A percentile compares a stretch with the other conserved stretches of the same genome.
Conservation (phyloP, 2,329 filamentous ascomycete genomes). For the Verticillium tricorpus region DNA sequence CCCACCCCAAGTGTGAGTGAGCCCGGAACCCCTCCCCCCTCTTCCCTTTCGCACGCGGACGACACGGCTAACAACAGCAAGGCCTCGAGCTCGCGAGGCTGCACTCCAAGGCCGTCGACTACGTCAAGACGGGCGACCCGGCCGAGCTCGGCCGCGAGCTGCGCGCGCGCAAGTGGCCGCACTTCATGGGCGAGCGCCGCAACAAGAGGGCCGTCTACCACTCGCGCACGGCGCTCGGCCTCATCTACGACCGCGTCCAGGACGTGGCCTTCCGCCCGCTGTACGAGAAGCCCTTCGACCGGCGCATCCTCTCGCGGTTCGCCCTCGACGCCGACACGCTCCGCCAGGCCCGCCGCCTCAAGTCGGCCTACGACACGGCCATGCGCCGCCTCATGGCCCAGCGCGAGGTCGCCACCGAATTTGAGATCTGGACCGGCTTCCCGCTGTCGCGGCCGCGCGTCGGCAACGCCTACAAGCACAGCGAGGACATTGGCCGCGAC, state of each 20-base stretch:
- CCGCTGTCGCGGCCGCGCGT: constrained; percentile 69
- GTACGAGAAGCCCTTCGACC: constrained; percentile 71
- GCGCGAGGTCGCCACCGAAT: constrained; percentile 78
- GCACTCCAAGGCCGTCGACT: constrained; percentile 92
- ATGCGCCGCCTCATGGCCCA: constrained; percentile 81
- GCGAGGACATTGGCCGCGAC: constrained; percentile 74
- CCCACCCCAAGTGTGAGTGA: constrained; percentile 59
- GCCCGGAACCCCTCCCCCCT: too few species aligned
- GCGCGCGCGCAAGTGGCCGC: constrained; percentile 65
- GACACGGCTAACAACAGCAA: not conserved
- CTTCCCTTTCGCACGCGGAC: not conserved
- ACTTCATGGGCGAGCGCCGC: constrained; percentile 75
- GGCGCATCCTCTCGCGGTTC: constrained; percentile 64
- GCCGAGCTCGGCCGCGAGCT: constrained; percentile 62
- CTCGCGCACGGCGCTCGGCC: constrained; percentile 70
- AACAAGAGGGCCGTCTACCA: constrained; percentile 48
- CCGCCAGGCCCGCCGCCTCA: constrained; percentile 59
- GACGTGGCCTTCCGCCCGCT: constrained; percentile 65
- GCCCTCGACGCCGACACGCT: constrained; percentile 48
- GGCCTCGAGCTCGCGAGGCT: constrained; percentile 68
- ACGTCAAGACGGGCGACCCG: constrained; percentile 80
- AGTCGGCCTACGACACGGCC: constrained; percentile 70
- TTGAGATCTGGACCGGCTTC: constrained; percentile 88
- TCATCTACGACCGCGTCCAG: constrained; percentile 73
- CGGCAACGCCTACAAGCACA: constrained; percentile 76